Conservation (phyloP, 2,329 filamentous ascomycete species). For the Penicillium oxalicum region DNA sequence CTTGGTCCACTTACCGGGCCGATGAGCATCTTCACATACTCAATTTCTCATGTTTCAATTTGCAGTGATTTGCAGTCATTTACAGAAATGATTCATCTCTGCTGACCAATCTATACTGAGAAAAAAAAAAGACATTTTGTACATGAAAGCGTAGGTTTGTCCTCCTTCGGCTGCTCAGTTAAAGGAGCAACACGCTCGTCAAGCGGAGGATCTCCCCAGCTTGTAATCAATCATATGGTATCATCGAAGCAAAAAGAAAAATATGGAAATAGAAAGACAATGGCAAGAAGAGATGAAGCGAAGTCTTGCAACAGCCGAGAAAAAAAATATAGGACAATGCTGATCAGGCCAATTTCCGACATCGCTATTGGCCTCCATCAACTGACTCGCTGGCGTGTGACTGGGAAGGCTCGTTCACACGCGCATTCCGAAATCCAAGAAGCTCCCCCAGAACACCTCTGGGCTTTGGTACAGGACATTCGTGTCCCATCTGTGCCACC, state of each 20-base stretch:
- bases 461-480: slow-evolving; percentile 91
- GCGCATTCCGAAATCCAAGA: slow-evolving; percentile 57
- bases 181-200: slow-evolving; percentile 4
- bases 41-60: too few relatives aligned
- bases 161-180: slow-evolving; percentile 4
- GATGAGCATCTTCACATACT: too few relatives aligned
- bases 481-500: slow-evolving; percentile 50
- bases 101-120: too few relatives aligned
- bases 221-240: slow-evolving; percentile 19
- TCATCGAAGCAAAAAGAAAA: slow-evolving; percentile 19
- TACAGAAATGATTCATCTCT: too few relatives aligned
- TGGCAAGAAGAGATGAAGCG: not conserved
- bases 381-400: slow-evolving; percentile 12
- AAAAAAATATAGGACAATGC: not conserved
- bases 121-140: slow-evolving; percentile 7
- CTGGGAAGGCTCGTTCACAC: slow-evolving; percentile 12
- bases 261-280: slow-evolving; percentile 5
- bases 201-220: slow-evolving; percentile 3
- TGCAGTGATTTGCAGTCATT: too few relatives aligned
- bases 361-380: slow-evolving; percentile 12
- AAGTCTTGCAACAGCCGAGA: too few relatives aligned
- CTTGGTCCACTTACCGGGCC: too few relatives aligned
- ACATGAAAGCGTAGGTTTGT: slow-evolving; percentile 13
- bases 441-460: slow-evolving; percentile 69
- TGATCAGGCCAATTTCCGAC: not conserved